phyloP scores from a whole-genome alignment of 345 rosid species.

The Fremontodendron californicum region DNA sequence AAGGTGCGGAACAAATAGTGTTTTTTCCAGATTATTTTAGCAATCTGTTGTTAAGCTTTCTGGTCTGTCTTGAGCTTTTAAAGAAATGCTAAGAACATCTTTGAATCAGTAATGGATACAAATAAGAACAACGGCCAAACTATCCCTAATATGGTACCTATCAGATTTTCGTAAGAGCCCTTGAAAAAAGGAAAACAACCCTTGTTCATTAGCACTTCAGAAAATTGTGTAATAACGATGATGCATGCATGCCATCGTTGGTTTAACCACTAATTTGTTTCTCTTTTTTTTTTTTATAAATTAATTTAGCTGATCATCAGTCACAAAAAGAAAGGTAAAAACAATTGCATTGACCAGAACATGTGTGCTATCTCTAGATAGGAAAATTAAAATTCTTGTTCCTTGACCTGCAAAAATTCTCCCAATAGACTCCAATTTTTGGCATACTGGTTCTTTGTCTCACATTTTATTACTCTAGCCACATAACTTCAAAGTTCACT shows the following conservation, averaged over 20 bases:
- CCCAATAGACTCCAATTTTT: neutral
- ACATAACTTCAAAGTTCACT: neutral
- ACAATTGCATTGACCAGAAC: neutral
- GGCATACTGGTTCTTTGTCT: neutral
- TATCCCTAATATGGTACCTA: neutral
- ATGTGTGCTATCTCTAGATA: neutral
- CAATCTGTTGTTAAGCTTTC: too few species aligned
- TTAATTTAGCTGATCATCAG: neutral
- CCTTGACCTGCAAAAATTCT: neutral
- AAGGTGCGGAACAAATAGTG: too few species aligned
- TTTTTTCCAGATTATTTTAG: too few species aligned
- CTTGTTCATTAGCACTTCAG: neutral
- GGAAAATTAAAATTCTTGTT: neutral
- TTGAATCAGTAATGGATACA: too few species aligned
- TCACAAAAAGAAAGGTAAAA: neutral
- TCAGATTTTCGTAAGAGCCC: neutral
- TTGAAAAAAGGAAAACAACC: neutral
- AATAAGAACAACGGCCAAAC: too few species aligned
- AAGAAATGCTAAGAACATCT: too few species aligned
- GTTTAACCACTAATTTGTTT: neutral
- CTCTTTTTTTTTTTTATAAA: too few species aligned
- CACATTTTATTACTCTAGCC: neutral
- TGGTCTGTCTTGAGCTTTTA: too few species aligned
- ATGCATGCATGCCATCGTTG: neutral
- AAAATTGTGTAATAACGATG: neutral